Conservation (phyloP, 1,284 basidiomycete genomes). For the Microbotryum silenes-acaulis region DNA sequence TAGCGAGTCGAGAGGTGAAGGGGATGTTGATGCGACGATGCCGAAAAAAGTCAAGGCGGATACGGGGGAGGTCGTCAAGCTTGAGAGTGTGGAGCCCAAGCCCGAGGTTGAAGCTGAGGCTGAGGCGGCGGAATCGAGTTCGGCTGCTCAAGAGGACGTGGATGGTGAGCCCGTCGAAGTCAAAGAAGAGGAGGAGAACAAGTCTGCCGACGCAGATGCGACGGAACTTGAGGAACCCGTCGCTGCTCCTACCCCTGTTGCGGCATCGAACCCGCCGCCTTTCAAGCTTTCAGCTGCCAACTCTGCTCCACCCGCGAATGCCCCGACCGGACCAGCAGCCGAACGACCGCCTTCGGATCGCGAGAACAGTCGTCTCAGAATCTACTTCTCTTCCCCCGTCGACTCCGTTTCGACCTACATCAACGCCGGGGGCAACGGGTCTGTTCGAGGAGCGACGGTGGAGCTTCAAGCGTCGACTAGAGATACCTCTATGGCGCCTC, state of each 20-base stretch:
- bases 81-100: not conserved
- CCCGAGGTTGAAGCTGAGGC: not conserved
- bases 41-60: slow-evolving; percentile 20
- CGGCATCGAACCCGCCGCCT: not conserved
- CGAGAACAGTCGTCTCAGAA: slow-evolving; percentile 35
- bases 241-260: not conserved
- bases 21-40: slow-evolving; percentile 3
- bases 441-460: not conserved
- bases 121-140: no score
- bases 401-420: slow-evolving; percentile 11
- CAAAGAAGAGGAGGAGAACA: not conserved
- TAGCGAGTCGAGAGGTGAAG: not conserved
- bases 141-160: no score
- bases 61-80: slow-evolving; percentile 3
- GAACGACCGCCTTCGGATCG: slow-evolving; percentile 17
- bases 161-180: not conserved
- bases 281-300: slow-evolving; percentile 2
- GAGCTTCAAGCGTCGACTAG: not conserved
- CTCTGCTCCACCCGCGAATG: slow-evolving; percentile 1
- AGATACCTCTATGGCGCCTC: slow-evolving; percentile 2
- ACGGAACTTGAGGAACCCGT: not conserved
- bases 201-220: not conserved
- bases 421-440: no score
- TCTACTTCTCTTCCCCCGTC: slow-evolving; percentile 36
- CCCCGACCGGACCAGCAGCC: slow-evolving; percentile 11